Base-by-base conservation (phyloP, 139 green algal genomes). In the Chlamydomonas eustigma region DNA sequence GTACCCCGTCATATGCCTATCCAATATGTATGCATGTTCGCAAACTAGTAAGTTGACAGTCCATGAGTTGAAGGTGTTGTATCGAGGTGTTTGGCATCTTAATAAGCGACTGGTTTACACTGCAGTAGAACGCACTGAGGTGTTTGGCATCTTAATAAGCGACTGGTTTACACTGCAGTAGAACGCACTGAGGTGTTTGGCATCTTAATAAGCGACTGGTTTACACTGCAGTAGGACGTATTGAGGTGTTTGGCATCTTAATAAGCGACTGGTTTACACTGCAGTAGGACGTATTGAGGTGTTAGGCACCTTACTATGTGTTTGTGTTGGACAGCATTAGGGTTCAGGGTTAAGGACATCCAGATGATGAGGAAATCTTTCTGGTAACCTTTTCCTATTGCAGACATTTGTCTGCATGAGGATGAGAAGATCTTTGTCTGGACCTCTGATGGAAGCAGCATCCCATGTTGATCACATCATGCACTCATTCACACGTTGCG, bases 291-390 rank as follows among this genome's bases (percentile, higher is more conserved):
- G 44, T 18, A 12, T 58, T 12, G 44, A 12, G 12, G 44, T 58
- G 12, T 12, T 58, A 28, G 44, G 12, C 44, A 58, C 12, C 18
- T 12, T 12, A 18, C 18, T 12, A 18, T 58, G 44, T 58, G n/a
- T n/a, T n/a, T n/a, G n/a, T n/a, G n/a, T n/a, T n/a, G n/a, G n/a
- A n/a, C n/a, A n/a, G n/a, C n/a, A n/a, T n/a, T n/a, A n/a, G n/a
- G n/a, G n/a, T n/a, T n/a, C n/a, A n/a, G n/a, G n/a, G n/a, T n/a
- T n/a, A n/a, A n/a, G n/a, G n/a, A n/a, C n/a, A n/a, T 18, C 44
- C 44, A 58, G 12, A 58, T 58, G 44, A 58, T 58, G 44, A 58
- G 44, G 18, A 28, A 58, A 58, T 58, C 44, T 58, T 58, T 58
- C 44, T 58, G 44, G 44, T 58, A 58, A n/a, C n/a, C 18, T 28